Base-by-base conservation (phyloP, 257 asterid genomes). In the Ehretia macrophylla region DNA sequence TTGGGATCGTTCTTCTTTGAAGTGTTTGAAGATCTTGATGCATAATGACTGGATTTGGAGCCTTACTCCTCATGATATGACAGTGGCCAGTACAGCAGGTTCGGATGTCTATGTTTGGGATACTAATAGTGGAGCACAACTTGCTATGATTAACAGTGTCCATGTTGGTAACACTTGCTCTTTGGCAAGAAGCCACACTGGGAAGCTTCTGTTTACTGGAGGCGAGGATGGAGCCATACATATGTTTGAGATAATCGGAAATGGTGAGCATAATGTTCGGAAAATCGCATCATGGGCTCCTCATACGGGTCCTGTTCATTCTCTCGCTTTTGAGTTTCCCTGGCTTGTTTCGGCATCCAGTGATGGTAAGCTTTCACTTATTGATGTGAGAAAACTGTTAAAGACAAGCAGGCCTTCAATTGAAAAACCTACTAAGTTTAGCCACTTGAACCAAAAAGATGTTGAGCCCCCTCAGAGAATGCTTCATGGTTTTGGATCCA, bases 31-130 rank as follows among this genome's bases (percentile, higher is more conserved):
- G 18, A 77, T 84, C 60, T 55, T 91, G 76, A 58, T 73, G 70
- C 97, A 92, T 32, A 75, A 77, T 60, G 99, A 92, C 71, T 92
- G 99, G 99, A 93, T 92, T 42, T 88, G 96, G 99, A 88, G 85
- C 66, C 94, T 92, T 42, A 85, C 65, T 17, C 96, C 97, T 55
- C 95, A 82, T 68, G 97, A 86, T 59, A 75, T 80, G 39, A 75
- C 91, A 11, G 76, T 91, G 51, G 90, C 79, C 51, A 88, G 87
- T 57, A 74, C 93, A 3, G 86, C 98, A 8, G 98, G 98, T 49
- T 75, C 94, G 3, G 78, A 80, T 59, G 79, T 79, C 44, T 76
- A 82, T 78, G 55, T 88, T 39, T 91, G 98, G 98, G 98, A 91
- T 64, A 55, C 78, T 11, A 55, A 62, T 59, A 51, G 66, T 18